Conservation (phyloP, 352 stramenopile genomes). For the Phytophthora pluvialis region DNA sequence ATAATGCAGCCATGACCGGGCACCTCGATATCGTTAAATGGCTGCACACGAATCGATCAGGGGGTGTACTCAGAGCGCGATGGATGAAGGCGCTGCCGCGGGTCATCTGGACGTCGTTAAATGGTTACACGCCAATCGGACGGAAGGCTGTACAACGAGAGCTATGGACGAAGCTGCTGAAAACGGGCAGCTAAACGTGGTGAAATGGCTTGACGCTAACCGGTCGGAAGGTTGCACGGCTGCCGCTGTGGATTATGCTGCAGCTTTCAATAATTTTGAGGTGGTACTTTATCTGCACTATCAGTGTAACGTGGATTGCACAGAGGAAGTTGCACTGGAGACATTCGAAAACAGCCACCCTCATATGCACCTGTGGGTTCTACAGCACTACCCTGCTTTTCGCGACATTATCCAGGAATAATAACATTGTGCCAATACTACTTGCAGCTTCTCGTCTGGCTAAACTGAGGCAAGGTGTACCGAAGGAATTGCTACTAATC, state of each 20-base stretch:
- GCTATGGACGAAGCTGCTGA: background rate
- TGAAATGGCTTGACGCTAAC: conserved; percentile 2
- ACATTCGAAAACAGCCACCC: background rate
- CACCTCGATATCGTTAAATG: conserved; percentile 9
- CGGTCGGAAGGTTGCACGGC: background rate
- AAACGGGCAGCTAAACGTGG: background rate
- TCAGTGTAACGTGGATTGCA: background rate
- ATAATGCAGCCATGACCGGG: background rate
- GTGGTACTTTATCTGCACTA: conserved; percentile 5
- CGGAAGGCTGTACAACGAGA: background rate
- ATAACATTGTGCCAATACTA: too few species aligned
- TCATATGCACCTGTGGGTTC: conserved; percentile 3
- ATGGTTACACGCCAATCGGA: conserved; percentile 2
- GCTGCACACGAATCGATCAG: background rate
- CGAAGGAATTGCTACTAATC: too few species aligned
- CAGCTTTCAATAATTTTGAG: background rate
- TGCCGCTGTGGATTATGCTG: background rate
- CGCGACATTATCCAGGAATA: too few species aligned
- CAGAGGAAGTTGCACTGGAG: background rate
- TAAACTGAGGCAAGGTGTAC: too few species aligned
- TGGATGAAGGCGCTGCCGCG: background rate
- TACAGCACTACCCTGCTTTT: conserved; percentile 7
- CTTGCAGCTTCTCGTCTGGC: too few species aligned
- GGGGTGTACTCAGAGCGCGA: background rate
- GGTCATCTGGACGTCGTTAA: conserved; percentile 6